Conservation (phyloP, 116 monocot genomes). For the Posidonia oceanica region DNA sequence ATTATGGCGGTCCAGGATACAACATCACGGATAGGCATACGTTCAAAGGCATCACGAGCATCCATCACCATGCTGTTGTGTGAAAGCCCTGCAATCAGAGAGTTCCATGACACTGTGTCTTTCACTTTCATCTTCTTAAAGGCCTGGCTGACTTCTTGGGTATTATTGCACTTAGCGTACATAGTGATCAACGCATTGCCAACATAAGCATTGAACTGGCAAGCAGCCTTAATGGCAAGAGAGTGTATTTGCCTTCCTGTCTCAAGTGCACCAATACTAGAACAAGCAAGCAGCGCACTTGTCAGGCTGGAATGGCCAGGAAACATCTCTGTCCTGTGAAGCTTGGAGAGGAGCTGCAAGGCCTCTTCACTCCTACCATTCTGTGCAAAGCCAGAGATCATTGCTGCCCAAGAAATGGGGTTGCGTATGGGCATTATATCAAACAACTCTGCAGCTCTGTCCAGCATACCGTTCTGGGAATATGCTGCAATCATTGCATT, state of each 20-base stretch:
- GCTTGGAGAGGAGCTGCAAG: conserved; percentile 24
- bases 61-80: conserved; percentile 34
- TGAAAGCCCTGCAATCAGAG: conserved; percentile 35
- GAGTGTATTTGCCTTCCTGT: conserved; percentile 42
- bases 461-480: conserved; percentile 37
- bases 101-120: conserved; percentile 54
- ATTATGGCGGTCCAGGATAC: conserved; percentile 60
- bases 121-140: conserved; percentile 35
- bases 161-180: conserved; percentile 40
- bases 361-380: conserved; percentile 36
- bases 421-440: conserved; percentile 30
- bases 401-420: conserved; percentile 33
- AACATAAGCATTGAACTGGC: conserved; percentile 35
- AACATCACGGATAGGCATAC: conserved; percentile 36
- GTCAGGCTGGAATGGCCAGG: conserved; percentile 38
- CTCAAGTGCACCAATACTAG: conserved; percentile 28
- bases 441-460: conserved; percentile 30
- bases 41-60: conserved; percentile 34
- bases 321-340: conserved; percentile 25
- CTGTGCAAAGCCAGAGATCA: conserved; percentile 40
- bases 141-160: conserved; percentile 18
- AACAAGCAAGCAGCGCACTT: conserved; percentile 37
- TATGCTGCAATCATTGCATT: conserved; percentile 59
- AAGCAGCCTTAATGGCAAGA: conserved; percentile 48
- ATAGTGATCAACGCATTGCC: conserved; percentile 44